Conservation (phyloP, 331 rosid species). For the Pyracantha coccinea region DNA sequence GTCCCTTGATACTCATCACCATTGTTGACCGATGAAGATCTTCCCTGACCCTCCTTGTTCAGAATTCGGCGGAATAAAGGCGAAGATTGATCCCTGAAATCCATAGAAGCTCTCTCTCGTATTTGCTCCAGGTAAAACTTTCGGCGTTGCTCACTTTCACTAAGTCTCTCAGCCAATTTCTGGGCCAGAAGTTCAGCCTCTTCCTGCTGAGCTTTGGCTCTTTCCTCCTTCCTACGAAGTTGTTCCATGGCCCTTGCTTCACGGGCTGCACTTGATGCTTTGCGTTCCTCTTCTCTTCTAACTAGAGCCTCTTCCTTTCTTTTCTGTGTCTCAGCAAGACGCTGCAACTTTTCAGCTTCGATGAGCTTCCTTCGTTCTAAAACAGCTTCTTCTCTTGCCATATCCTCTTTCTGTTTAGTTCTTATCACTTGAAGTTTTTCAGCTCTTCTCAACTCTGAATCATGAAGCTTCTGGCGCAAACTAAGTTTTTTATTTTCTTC, state of each 20-base stretch:
- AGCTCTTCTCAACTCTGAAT: slow-evolving; percentile 94
- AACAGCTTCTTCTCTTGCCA: slow-evolving; percentile 99
- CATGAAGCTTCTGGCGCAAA: slow-evolving; percentile 92
- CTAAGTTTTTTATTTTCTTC: slow-evolving; percentile 90
- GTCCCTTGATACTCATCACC: slow-evolving; percentile 62
- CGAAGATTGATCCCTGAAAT: slow-evolving; percentile 95
- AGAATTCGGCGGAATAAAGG: slow-evolving; percentile 69
- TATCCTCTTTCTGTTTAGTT: slow-evolving; percentile 93
- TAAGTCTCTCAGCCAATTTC: slow-evolving; percentile 91
- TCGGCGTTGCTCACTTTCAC: slow-evolving; percentile 96
- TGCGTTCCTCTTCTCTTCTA: slow-evolving; percentile 98
- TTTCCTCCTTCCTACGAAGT: slow-evolving; percentile 92
- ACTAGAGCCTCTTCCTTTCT: slow-evolving; percentile 95
- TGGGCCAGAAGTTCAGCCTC: slow-evolving; percentile 99
- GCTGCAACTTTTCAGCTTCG: slow-evolving; percentile 97
- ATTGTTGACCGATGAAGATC: slow-evolving; percentile 46
- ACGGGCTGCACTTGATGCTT: slow-evolving; percentile 98
- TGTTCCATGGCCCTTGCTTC: slow-evolving; percentile 95
- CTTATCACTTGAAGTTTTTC: slow-evolving; percentile 93
- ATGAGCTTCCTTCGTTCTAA: slow-evolving; percentile 85
- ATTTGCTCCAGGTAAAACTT: slow-evolving; percentile 92
- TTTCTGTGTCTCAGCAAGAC: slow-evolving; percentile 93
- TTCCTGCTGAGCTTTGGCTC: slow-evolving; percentile 98
- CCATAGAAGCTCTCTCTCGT: slow-evolving; percentile 93
- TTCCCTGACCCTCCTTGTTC: slow-evolving; percentile 72